Evolutionary conservation across 192 early-diverging fungal genomes (phyloP).

Genomic region (Haplosporangium gracile): DNA sequence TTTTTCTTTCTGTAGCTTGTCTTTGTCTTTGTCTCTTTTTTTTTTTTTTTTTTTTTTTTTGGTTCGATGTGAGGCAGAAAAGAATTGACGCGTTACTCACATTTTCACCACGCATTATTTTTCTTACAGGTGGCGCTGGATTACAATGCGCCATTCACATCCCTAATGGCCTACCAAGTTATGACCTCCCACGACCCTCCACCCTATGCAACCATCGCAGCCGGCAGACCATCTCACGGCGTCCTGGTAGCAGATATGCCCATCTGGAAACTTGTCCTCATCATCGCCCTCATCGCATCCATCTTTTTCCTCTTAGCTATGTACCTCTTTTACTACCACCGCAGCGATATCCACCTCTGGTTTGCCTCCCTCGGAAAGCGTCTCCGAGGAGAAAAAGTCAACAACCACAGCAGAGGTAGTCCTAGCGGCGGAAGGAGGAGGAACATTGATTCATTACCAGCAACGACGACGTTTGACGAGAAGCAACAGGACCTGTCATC

Average conservation of each 20-base stretch:
- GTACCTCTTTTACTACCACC: neutral
- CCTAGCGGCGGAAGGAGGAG: neutral
- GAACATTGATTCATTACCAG: neutral
- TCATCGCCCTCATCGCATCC: neutral
- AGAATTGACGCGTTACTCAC: neutral
- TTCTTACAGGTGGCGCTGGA: slow-evolving; percentile 56
- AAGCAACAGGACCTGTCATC: neutral
- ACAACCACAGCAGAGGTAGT: neutral
- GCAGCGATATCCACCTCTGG: neutral
- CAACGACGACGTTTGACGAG: neutral
- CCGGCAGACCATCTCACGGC: slow-evolving; percentile 24
- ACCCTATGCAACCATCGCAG: slow-evolving; percentile 58
- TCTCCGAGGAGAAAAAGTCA: neutral
- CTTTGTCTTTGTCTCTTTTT: too few relatives aligned
- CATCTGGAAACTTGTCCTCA: neutral
- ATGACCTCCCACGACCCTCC: slow-evolving; percentile 50
- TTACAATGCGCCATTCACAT: slow-evolving; percentile 63
- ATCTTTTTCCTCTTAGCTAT: neutral
- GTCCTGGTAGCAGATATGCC: neutral
- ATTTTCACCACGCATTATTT: neutral
- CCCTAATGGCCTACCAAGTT: slow-evolving; percentile 63
- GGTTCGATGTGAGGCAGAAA: neutral
- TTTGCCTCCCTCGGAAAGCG: neutral
- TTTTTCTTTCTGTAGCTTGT: too few relatives aligned
- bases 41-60: too few relatives aligned